Evolutionary conservation across 75 land plant genomes (phyloP).

Genomic region (Cupressus sempervirens): DNA sequence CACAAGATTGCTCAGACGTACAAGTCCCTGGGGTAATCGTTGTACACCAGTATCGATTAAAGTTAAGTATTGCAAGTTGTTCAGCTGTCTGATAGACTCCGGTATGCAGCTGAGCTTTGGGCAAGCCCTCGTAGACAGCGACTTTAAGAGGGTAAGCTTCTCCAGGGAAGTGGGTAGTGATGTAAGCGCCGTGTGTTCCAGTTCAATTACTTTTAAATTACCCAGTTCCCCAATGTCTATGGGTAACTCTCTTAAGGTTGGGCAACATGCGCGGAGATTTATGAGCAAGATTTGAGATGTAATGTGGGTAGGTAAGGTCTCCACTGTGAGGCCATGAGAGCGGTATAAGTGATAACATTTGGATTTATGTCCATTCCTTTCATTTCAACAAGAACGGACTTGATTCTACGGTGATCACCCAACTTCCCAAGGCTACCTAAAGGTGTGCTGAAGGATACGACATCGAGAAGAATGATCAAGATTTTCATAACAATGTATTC

Average conservation of each 20-base stretch:
- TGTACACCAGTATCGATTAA: background rate
- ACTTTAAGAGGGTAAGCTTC: background rate
- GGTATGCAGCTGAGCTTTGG: background rate
- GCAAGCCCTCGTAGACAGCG: background rate
- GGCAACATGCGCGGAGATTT: background rate
- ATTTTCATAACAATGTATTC: no score
- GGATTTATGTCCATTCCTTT: no score
- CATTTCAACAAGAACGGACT: no score
- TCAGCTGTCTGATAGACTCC: background rate
- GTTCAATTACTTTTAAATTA: background rate
- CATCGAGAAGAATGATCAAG: no score
- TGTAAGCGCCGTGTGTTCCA: background rate
- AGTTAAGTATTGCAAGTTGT: background rate
- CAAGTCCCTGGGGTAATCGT: background rate
- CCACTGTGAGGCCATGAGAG: no score
- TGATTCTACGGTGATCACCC: no score
- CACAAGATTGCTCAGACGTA: background rate
- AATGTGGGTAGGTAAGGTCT: background rate
- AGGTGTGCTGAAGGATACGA: no score
- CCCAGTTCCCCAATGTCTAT: background rate
- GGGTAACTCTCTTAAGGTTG: background rate
- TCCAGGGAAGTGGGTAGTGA: background rate
- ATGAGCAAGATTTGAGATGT: background rate
- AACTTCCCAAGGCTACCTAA: no score
- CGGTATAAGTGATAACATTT: no score